A percentile compares a stretch with the other conserved stretches of the same genome.
Conservation (phyloP, 2,329 filamentous ascomycete genomes). For the Colletotrichum scovillei region DNA sequence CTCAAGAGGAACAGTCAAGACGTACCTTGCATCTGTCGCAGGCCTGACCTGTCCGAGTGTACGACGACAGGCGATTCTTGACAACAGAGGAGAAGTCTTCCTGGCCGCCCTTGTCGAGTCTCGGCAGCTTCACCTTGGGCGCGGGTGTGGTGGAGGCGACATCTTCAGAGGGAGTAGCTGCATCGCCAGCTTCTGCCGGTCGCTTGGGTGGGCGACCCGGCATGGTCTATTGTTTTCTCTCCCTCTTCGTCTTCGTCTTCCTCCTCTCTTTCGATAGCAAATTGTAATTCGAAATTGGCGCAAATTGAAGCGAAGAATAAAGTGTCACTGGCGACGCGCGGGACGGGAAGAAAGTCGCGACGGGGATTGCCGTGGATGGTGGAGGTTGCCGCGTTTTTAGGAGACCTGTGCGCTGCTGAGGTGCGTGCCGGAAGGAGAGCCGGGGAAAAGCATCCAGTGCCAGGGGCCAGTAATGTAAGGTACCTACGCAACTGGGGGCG, state of each 20-base stretch:
- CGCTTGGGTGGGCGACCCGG: conserved; percentile 57
- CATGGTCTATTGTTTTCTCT: conserved; percentile 25
- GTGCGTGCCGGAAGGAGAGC: background rate
- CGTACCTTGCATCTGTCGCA: conserved; percentile 89
- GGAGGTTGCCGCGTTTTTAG: conserved; percentile 31
- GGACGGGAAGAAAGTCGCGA: conserved; percentile 19
- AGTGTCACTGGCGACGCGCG: background rate
- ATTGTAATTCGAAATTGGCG: background rate
- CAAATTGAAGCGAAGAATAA: background rate
- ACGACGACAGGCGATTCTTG: conserved; percentile 65
- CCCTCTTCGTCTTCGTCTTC: background rate
- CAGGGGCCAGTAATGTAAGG: no score
- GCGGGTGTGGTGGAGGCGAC: conserved; percentile 40
- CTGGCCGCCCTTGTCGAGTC: conserved; percentile 55
- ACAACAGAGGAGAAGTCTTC: conserved; percentile 67
- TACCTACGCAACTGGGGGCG: no score
- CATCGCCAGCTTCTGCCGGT: conserved; percentile 52
- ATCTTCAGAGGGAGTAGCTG: conserved; percentile 45
- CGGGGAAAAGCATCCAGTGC: background rate
- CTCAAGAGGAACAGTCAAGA: conserved; percentile 8
- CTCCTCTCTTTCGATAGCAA: background rate
- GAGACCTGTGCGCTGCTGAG: background rate
- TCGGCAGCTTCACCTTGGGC: conserved; percentile 60
- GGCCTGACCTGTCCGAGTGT: conserved; percentile 80
- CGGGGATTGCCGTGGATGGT: conserved; percentile 31